These are phyloP conservation scores for Beauveria australis DNA, from an alignment of 2,329 filamentous ascomycete species.

Conservation along the genomic window DNA sequence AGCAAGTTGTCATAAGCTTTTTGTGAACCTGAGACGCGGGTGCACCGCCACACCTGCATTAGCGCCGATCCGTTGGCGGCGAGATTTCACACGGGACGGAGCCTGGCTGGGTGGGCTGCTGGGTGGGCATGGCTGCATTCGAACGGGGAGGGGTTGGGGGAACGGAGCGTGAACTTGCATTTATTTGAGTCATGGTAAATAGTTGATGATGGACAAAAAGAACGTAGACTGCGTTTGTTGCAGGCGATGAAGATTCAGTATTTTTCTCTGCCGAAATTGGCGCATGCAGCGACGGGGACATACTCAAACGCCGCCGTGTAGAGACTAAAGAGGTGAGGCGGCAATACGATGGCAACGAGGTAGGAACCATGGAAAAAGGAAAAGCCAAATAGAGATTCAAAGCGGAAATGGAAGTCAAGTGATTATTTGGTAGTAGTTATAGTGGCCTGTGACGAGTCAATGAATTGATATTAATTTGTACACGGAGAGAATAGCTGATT, in stretches of 20 bases:
- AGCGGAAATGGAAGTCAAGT: neutral
- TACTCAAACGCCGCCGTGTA: neutral
- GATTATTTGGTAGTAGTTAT: neutral
- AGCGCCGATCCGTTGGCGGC: conserved; percentile 25
- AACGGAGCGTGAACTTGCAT: neutral
- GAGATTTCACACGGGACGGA: conserved; percentile 8
- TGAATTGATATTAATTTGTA: neutral
- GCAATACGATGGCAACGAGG: no score
- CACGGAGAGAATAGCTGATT: neutral
- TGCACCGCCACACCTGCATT: conserved; percentile 32
- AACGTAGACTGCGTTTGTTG: neutral
- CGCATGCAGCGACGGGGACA: no score
- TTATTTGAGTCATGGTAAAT: neutral
- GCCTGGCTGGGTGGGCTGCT: neutral
- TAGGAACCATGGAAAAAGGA: no score
- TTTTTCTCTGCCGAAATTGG: neutral
- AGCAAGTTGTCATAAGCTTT: neutral
- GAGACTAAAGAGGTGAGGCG: neutral
- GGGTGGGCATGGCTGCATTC: neutral
- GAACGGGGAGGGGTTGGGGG: neutral
- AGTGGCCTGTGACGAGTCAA: neutral
- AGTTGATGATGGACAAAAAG: neutral
- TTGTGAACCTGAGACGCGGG: conserved; percentile 14
- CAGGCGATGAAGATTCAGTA: neutral
- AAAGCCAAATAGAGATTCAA: no score